Percentiles rank a stretch among this genome's conserved stretches.
Evolutionary conservation across 257 asterid genomes (phyloP).

Genomic region (Nicotiana sylvestris): DNA sequence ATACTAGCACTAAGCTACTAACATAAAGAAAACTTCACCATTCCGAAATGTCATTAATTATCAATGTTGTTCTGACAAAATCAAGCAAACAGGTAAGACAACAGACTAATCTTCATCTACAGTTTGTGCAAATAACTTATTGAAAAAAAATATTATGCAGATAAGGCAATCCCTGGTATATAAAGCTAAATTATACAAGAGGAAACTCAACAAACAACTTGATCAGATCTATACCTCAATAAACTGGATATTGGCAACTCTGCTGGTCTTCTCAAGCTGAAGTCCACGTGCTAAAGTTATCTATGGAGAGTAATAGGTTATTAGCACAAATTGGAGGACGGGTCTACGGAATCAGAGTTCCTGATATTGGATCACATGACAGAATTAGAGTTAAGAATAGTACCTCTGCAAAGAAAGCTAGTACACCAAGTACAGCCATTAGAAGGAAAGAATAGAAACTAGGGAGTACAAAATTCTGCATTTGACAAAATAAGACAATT

Average conservation of each 20-base stretch:
- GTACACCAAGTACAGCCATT: constrained; percentile 28
- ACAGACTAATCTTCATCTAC: not conserved
- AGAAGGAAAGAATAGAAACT: constrained; percentile 28
- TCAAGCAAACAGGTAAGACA: not conserved
- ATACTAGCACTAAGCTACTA: not conserved
- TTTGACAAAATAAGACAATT: constrained; percentile 3
- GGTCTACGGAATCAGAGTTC: not conserved
- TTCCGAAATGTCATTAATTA: not conserved
- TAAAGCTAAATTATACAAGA: not conserved
- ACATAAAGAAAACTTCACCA: not conserved
- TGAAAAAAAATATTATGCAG: not conserved
- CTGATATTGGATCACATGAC: not conserved
- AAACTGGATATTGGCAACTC: constrained; percentile 31
- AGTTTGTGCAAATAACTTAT: not conserved
- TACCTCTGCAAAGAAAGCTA: constrained; percentile 43
- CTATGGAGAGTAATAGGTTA: constrained; percentile 18
- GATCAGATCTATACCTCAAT: constrained; percentile 25
- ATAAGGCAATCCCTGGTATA: not conserved
- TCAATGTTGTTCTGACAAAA: not conserved
- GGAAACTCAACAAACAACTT: not conserved
- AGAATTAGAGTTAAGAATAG: constrained; percentile 10
- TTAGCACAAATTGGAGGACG: not conserved
- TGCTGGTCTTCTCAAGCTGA: constrained; percentile 42
- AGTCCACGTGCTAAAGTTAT: constrained; percentile 40
- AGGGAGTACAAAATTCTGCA: constrained; percentile 32